Percentiles rank a stretch among this genome's conserved stretches.
These are phyloP conservation scores for Chaetoscypha palmicola DNA, from an alignment of 2,329 filamentous ascomycete genomes.

Conservation along the genomic window DNA sequence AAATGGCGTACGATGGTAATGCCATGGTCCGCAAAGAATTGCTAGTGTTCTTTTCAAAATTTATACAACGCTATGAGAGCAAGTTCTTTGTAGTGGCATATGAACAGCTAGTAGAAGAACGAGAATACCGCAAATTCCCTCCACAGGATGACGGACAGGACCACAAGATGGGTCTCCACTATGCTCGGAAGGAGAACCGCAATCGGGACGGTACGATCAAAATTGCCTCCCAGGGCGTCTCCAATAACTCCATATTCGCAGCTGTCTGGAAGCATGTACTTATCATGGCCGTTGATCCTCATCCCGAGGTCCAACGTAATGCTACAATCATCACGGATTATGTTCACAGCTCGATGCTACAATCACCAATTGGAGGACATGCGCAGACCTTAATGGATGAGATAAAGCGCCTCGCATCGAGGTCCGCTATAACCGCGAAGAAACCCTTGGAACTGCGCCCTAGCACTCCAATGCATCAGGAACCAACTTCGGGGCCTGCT, in stretches of 20 bases:
- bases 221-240: conserved; percentile 51
- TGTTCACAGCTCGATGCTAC: conserved; percentile 68
- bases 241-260: conserved; percentile 85
- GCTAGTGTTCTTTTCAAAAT: conserved; percentile 86
- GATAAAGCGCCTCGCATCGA: conserved; percentile 48
- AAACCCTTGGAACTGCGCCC: conserved; percentile 21
- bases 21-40: conserved; percentile 91
- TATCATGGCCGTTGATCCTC: conserved; percentile 86
- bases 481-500: conserved; percentile 34
- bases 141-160: conserved; percentile 49
- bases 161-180: conserved; percentile 57
- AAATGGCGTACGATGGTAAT: conserved; percentile 91
- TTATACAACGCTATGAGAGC: conserved; percentile 81
- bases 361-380: conserved; percentile 65
- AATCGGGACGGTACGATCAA: conserved; percentile 53
- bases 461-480: conserved; percentile 27
- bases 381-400: conserved; percentile 71
- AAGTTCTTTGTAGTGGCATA: conserved; percentile 89
- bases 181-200: conserved; percentile 48
- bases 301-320: conserved; percentile 84
- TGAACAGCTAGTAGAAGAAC: conserved; percentile 83
- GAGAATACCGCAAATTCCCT: conserved; percentile 55
- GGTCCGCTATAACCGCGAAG: conserved; percentile 36
- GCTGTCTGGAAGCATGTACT: conserved; percentile 91
- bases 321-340: conserved; percentile 82